Evolutionary conservation across 768 basidiomycete genomes (phyloP).

Genomic region (Suillus discolor): DNA sequence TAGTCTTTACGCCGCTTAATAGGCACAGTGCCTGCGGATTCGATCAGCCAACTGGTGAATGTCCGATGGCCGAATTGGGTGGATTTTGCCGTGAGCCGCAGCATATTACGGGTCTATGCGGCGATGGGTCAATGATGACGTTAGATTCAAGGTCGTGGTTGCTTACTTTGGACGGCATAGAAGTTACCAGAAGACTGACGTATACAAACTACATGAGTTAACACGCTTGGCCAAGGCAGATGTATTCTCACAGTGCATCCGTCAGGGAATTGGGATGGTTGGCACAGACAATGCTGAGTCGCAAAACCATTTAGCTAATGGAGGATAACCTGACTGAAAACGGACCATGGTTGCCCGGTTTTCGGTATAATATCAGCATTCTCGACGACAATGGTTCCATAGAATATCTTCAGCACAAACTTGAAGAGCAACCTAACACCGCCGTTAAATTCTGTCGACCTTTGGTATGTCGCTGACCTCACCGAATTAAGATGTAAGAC

Average conservation of each 20-base stretch:
- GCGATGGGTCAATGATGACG: slow-evolving; percentile 6
- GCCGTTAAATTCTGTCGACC: slow-evolving; percentile 9
- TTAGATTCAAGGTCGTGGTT: background rate
- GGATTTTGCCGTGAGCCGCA: slow-evolving; percentile 86
- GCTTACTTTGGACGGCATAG: slow-evolving; percentile 68
- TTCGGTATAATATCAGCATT: slow-evolving; percentile 70
- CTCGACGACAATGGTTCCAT: slow-evolving; percentile 86
- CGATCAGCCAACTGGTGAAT: slow-evolving; percentile 90
- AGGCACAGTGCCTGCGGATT: slow-evolving; percentile 85
- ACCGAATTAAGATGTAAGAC: slow-evolving; percentile 75
- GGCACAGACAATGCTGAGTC: slow-evolving; percentile 72
- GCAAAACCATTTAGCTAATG: slow-evolving; percentile 3
- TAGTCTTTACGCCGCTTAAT: slow-evolving; percentile 78
- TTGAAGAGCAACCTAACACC: slow-evolving; percentile 62
- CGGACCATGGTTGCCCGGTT: slow-evolving; percentile 74
- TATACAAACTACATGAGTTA: slow-evolving; percentile 1
- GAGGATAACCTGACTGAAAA: background rate
- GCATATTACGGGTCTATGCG: slow-evolving; percentile 69
- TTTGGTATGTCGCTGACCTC: slow-evolving; percentile 13
- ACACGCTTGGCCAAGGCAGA: background rate
- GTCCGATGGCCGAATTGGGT: slow-evolving; percentile 83
- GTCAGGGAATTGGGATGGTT: slow-evolving; percentile 89
- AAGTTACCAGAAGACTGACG: slow-evolving; percentile 67
- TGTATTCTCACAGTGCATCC: slow-evolving; percentile 71
- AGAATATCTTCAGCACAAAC: slow-evolving; percentile 89